A percentile compares a stretch with the other conserved stretches of the same genome.
These are phyloP conservation scores for Sphaerulina populicola DNA, from an alignment of 2,329 filamentous ascomycete species.

Conservation along the genomic window DNA sequence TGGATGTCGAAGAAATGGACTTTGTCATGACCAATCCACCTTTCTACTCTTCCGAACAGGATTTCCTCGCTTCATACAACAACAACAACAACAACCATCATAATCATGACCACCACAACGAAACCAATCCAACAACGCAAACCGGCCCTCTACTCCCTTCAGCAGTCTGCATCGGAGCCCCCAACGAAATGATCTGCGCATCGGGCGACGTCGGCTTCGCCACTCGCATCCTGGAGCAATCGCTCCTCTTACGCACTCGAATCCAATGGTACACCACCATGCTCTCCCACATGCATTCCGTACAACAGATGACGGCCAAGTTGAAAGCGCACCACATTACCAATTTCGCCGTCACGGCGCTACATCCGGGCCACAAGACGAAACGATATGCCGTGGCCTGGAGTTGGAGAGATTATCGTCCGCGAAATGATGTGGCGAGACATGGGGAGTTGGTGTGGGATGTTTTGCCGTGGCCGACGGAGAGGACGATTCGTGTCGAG, in stretches of 20 bases:
- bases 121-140: constrained; percentile 42
- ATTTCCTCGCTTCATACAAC: constrained; percentile 53
- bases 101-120: too few species aligned
- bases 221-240: constrained; percentile 61
- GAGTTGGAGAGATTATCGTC: constrained; percentile 66
- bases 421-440: constrained; percentile 40
- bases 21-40: constrained; percentile 94
- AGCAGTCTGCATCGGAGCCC: constrained; percentile 67
- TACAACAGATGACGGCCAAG: constrained; percentile 53
- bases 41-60: constrained; percentile 70
- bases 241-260: constrained; percentile 48
- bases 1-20: constrained; percentile 52
- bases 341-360: constrained; percentile 76
- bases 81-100: constrained; percentile 18
- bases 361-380: constrained; percentile 70
- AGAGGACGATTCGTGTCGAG: constrained; percentile 38
- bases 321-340: constrained; percentile 49
- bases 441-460: constrained; percentile 25
- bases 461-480: constrained; percentile 42
- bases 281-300: constrained; percentile 70
- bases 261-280: constrained; percentile 87
- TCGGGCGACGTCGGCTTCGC: constrained; percentile 76
- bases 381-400: constrained; percentile 81
- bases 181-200: constrained; percentile 67
- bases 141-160: constrained; percentile 47